Evolutionary conservation across 176 grass and related monocot genomes (phyloP), one percentile per base, ranked within the genome.

Genomic region (Alopecurus myosuroides): DNA sequence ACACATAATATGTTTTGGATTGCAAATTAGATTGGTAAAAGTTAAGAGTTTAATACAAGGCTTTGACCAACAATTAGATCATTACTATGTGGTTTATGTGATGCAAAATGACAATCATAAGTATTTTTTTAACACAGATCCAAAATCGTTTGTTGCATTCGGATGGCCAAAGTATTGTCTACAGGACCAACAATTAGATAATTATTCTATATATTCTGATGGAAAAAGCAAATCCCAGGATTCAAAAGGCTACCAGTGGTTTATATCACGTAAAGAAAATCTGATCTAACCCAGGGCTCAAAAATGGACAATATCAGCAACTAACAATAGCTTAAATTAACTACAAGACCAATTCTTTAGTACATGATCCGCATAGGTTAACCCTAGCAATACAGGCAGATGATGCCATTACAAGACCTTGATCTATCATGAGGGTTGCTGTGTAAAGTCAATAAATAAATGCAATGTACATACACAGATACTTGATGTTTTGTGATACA

Each of bases 201-300:
- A n/a, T n/a, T n/a, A n/a, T n/a, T n/a, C n/a, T 56, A 56, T 64
- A 64, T 64, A 64, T 33, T 64, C 29, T 9, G 28, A 33, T 30
- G 29, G 28, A 64, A 6, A 1, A 17, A 49, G 15, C 18, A 49
- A 49, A 49, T 4, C 46, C 14, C 46, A 29, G 73, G 3, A 62
- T 73, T 71, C 41, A 74, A 77, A 44, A 77, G 49, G 46, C n/a
- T 25, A 20, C 51, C 17, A 69, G 1, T 36, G 72, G 7, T 30
- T 63, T 63, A 63, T 62, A 29, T 22, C 55, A 23, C n/a, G 48
- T n/a, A 61, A 80, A 87, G 36, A 45, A 49, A 87, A 42, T 19
- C 19, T 87, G 6, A 37, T 56, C 70, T 18, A 80, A 70, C 26
- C 19, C 42, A 66, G 25, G 22, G 17, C 48, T 53, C 8, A 34